These are phyloP conservation scores for Cercophora sp. DNA, from an alignment of 495 filamentous ascomycete species.

Conservation along the genomic window DNA sequence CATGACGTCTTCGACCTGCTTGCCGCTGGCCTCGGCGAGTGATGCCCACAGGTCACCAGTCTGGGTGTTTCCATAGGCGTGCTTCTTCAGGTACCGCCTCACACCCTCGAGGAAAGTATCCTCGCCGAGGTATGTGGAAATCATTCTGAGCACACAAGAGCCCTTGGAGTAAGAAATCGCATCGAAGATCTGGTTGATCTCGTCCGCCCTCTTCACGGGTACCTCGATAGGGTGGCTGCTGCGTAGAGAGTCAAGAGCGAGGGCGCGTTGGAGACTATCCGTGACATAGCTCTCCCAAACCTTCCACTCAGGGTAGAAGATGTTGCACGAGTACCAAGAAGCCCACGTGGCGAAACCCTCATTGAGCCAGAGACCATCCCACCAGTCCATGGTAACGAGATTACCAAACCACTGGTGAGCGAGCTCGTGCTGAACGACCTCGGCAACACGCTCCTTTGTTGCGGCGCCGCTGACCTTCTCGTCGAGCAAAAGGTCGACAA, in stretches of 20 bases:
- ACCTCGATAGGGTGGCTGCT: conserved; percentile 98
- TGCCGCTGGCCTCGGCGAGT: conserved; percentile 83
- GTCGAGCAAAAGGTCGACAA: conserved; percentile 87
- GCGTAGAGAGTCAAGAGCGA: conserved; percentile 82
- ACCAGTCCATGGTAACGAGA: conserved; percentile 99
- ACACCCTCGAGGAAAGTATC: conserved; percentile 92
- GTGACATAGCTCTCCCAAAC: conserved; percentile 96
- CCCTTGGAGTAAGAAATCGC: conserved; percentile 98
- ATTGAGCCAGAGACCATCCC: conserved; percentile 97
- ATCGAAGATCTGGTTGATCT: conserved; percentile 98
- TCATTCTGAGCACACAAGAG: conserved; percentile 93
- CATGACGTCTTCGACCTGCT: conserved; percentile 76
- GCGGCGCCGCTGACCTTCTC: conserved; percentile 88
- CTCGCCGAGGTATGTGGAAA: conserved; percentile 91
- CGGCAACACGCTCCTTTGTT: conserved; percentile 88
- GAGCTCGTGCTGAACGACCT: conserved; percentile 93
- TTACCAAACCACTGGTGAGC: conserved; percentile 99
- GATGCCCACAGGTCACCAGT: conserved; percentile 91
- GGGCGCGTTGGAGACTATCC: conserved; percentile 82
- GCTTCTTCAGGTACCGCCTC: conserved; percentile 87
- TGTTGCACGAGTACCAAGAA: conserved; percentile 63
- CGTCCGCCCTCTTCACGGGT: conserved; percentile 88
- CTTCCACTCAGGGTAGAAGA: conserved; percentile 97
- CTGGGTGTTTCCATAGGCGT: conserved; percentile 80
- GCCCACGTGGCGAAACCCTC: conserved; percentile 96